phyloP scores from a whole-genome alignment of 768 basidiomycete genomes.

The Lepiota subincarnata region DNA sequence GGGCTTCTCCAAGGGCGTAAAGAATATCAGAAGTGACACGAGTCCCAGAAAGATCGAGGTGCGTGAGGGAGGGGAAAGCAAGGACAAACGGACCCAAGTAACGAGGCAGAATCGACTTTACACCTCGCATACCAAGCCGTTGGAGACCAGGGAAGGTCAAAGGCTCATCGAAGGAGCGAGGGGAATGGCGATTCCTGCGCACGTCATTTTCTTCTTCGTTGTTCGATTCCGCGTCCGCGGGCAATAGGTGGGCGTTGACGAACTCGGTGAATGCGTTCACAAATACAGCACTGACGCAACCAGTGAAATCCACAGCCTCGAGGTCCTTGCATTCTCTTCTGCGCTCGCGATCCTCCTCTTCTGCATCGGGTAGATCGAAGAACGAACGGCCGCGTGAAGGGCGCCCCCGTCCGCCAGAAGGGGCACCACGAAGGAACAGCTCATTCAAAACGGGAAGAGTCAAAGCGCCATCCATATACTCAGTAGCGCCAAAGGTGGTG shows the following conservation, averaged over 20 bases:
- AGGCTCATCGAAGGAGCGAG: slow-evolving; percentile 42
- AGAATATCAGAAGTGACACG: slow-evolving; percentile 76
- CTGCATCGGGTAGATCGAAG: slow-evolving; percentile 51
- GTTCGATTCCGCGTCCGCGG: slow-evolving; percentile 36
- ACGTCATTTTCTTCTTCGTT: slow-evolving; percentile 37
- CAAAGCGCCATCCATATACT: slow-evolving; percentile 96
- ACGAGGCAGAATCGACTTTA: slow-evolving; percentile 69
- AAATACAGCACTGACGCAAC: slow-evolving; percentile 90
- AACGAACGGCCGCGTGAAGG: slow-evolving; percentile 58
- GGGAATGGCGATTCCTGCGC: slow-evolving; percentile 28
- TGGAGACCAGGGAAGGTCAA: slow-evolving; percentile 64
- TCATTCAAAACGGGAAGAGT: slow-evolving; percentile 84
- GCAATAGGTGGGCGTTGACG: slow-evolving; percentile 59
- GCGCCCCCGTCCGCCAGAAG: slow-evolving; percentile 65
- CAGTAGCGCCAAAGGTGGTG: slow-evolving; percentile 87
- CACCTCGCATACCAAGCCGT: slow-evolving; percentile 78
- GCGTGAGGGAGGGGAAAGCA: slow-evolving; percentile 82
- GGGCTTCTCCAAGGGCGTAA: slow-evolving; percentile 54
- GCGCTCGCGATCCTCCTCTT: slow-evolving; percentile 76
- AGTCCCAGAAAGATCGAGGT: slow-evolving; percentile 91
- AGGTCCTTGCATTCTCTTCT: slow-evolving; percentile 72
- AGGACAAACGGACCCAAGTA: slow-evolving; percentile 70
- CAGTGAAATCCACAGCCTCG: slow-evolving; percentile 89
- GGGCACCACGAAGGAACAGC: slow-evolving; percentile 80
- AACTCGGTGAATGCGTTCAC: slow-evolving; percentile 83